phyloP scores from a whole-genome alignment of 2,329 filamentous ascomycete species.

The Cercospora beticola region DNA sequence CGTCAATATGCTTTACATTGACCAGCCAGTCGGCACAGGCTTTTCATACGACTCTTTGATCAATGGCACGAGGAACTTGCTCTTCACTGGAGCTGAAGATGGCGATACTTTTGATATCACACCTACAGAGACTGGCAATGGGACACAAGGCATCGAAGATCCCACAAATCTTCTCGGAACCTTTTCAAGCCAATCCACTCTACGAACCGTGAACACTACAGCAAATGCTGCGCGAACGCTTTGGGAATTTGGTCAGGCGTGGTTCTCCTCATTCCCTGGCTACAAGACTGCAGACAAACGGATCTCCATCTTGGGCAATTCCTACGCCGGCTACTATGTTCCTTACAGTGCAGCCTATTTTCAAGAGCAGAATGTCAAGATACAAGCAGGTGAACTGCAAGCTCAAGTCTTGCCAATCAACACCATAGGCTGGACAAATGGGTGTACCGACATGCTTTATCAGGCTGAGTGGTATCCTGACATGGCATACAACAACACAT shows the following conservation, averaged over 20 bases:
- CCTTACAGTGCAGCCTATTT: conserved; percentile 58
- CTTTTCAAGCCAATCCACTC: conserved; percentile 22
- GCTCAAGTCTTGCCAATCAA: conserved; percentile 56
- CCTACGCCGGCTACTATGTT: conserved; percentile 59
- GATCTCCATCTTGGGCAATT: conserved; percentile 28
- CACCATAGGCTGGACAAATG: conserved; percentile 67
- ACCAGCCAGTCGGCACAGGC: conserved; percentile 59
- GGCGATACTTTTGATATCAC: conserved; percentile 34
- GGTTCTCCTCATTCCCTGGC: conserved; percentile 30
- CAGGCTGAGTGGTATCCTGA: conserved; percentile 57
- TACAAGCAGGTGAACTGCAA: conserved; percentile 38
- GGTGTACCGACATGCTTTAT: conserved; percentile 63
- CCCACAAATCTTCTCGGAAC: conserved; percentile 28
- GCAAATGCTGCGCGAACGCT: conserved; percentile 43
- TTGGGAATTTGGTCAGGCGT: conserved; percentile 63
- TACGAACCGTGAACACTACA: conserved; percentile 21
- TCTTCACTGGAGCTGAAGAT: conserved; percentile 36
- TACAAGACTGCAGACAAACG: conserved; percentile 21
- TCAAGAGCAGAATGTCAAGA: conserved; percentile 60
- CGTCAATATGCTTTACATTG: conserved; percentile 61
- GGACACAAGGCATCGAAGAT: conserved; percentile 22
- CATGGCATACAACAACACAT: conserved; percentile 64
- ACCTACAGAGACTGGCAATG: conserved; percentile 19
- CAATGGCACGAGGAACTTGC: conserved; percentile 58
- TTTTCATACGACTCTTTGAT: conserved; percentile 59